A percentile compares a stretch with the other conserved stretches of the same genome.
phyloP scores from a whole-genome alignment of 2,329 filamentous ascomycete genomes.

The Beauveria asiatica region DNA sequence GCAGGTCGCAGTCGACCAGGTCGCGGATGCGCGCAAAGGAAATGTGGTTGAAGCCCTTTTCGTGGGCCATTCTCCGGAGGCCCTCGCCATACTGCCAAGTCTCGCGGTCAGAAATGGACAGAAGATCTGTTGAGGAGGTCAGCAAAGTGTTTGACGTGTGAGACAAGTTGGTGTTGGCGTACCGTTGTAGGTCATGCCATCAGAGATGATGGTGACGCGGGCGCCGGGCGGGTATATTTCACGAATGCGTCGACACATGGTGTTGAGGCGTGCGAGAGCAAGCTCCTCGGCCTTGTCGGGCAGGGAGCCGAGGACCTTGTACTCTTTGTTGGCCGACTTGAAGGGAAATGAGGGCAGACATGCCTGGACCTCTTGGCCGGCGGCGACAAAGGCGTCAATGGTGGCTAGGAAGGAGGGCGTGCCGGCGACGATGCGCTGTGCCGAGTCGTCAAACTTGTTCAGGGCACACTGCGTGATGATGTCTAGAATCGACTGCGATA shows the following conservation, averaged over 20 bases:
- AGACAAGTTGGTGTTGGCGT: not conserved
- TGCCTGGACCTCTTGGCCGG: constrained; percentile 14
- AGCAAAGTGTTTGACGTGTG: too few species aligned
- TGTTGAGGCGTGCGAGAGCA: constrained; percentile 19
- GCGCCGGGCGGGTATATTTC: constrained; percentile 22
- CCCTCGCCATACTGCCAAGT: constrained; percentile 42
- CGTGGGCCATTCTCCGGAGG: constrained; percentile 28
- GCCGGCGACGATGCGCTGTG: constrained; percentile 13
- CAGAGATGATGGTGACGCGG: constrained; percentile 36
- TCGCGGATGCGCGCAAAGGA: constrained; percentile 37
- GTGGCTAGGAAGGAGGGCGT: constrained; percentile 17
- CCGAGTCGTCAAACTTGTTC: constrained; percentile 20
- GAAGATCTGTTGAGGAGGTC: constrained; percentile 27
- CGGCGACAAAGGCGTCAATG: constrained; percentile 18
- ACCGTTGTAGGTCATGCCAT: constrained; percentile 48
- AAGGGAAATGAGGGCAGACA: constrained; percentile 25
- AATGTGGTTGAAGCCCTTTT: constrained; percentile 32
- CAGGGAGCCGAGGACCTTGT: constrained; percentile 23
- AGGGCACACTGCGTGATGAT: constrained; percentile 21
- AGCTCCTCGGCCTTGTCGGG: constrained; percentile 26
- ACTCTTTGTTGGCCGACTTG: constrained; percentile 26
- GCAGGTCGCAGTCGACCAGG: constrained; percentile 31
- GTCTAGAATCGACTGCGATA: constrained; percentile 15
- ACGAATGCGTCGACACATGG: constrained; percentile 20
- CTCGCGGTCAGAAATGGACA: constrained; percentile 37